Conservation (phyloP, 257 asterid species). For the Verbascum thapsus region DNA sequence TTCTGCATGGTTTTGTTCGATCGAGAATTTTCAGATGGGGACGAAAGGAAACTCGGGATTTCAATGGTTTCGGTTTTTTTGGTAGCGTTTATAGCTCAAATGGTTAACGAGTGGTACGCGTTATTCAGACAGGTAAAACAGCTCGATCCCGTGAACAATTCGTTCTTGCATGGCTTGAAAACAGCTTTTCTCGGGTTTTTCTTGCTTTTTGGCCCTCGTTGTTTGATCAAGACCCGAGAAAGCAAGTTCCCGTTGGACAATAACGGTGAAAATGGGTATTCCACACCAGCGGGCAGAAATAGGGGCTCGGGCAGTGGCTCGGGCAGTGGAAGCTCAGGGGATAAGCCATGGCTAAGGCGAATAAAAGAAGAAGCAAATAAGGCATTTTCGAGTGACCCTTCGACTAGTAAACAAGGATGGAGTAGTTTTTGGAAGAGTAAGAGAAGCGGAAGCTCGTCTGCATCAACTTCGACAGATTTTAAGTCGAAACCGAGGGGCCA, state of each 20-base stretch:
- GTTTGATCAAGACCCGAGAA: constrained; percentile 43
- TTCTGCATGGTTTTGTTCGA: constrained; percentile 54
- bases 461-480: constrained; percentile 55
- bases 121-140: constrained; percentile 57
- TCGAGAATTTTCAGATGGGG: constrained; percentile 39
- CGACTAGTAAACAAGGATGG: constrained; percentile 62
- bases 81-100: constrained; percentile 48
- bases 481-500: constrained; percentile 61
- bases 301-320: constrained; percentile 55
- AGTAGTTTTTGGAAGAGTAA: constrained; percentile 63
- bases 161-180: constrained; percentile 61
- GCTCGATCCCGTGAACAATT: constrained; percentile 57
- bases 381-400: constrained; percentile 51
- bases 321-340: constrained; percentile 62
- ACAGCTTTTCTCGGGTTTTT: constrained; percentile 61
- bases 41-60: constrained; percentile 59
- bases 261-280: constrained; percentile 35
- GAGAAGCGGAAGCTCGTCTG: constrained; percentile 77
- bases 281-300: constrained; percentile 37
- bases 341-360: constrained; percentile 74
- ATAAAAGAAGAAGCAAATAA: constrained; percentile 49
- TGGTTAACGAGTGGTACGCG: constrained; percentile 62
- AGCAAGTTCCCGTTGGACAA: constrained; percentile 46
- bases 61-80: constrained; percentile 60
- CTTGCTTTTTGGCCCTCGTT: constrained; percentile 52